These are phyloP conservation scores for Heterobasidion irregulare DNA, from an alignment of 1,284 basidiomycete species.

Conservation along the genomic window DNA sequence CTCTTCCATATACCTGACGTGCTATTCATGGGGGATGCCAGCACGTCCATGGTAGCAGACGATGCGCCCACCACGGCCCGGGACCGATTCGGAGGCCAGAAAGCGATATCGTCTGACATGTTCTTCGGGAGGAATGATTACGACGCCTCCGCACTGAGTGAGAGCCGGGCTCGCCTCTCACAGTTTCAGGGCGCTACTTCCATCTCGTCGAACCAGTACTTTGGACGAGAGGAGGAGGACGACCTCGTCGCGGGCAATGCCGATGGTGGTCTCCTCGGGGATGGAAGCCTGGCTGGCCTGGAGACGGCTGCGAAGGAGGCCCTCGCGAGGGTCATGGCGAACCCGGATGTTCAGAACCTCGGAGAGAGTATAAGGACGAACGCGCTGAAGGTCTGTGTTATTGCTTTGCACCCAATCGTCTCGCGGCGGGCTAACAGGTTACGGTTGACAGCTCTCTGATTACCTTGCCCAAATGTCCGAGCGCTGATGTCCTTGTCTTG, in stretches of 20 bases:
- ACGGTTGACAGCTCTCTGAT: slow-evolving; percentile 52
- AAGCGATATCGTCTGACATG: slow-evolving; percentile 96
- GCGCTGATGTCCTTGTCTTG: slow-evolving; percentile 2
- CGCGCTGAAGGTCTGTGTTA: slow-evolving; percentile 70
- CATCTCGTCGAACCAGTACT: slow-evolving; percentile 94
- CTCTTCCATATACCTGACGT: neutral
- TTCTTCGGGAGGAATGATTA: slow-evolving; percentile 91
- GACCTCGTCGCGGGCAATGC: slow-evolving; percentile 32
- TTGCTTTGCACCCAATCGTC: neutral
- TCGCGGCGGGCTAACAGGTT: neutral
- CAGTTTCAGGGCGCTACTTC: slow-evolving; percentile 89
- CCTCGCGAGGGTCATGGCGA: slow-evolving; percentile 71
- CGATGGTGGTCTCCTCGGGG: slow-evolving; percentile 47
- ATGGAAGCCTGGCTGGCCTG: slow-evolving; percentile 66
- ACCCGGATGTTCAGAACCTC: slow-evolving; percentile 86
- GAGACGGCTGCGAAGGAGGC: slow-evolving; percentile 81
- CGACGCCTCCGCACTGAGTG: slow-evolving; percentile 64
- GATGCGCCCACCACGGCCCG: slow-evolving; percentile 78
- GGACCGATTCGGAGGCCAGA: slow-evolving; percentile 88
- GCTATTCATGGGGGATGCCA: neutral
- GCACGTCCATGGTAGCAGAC: slow-evolving; percentile 21
- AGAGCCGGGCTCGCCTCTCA: slow-evolving; percentile 79
- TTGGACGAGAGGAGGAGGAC: slow-evolving; percentile 87
- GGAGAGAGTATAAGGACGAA: slow-evolving; percentile 78
- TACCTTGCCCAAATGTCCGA: slow-evolving; percentile 74